Evolutionary conservation across 306 rosid species (phyloP).

Genomic region (Dryas drummondii): DNA sequence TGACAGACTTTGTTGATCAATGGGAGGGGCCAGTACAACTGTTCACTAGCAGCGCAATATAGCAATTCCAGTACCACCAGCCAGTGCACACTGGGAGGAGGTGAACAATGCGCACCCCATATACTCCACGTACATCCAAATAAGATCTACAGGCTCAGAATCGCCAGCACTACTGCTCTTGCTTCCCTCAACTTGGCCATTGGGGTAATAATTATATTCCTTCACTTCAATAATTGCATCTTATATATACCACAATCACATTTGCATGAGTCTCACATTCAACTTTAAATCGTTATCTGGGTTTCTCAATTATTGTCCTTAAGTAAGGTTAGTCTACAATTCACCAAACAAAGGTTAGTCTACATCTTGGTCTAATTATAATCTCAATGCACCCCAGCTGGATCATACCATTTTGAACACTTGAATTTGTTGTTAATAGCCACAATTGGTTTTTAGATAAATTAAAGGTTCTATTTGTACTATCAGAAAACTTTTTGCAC

Average conservation of each 20-base stretch:
- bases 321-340: no score
- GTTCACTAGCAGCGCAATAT: conserved; percentile 53
- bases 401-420: no score
- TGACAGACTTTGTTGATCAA: conserved; percentile 57
- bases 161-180: conserved; percentile 73
- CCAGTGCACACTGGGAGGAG: conserved; percentile 48
- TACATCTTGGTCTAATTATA: no score
- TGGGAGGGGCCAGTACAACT: conserved; percentile 80
- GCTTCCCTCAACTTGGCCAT: conserved; percentile 83
- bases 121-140: conserved; percentile 62
- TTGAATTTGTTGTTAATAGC: no score
- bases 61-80: conserved; percentile 14
- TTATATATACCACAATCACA: no score
- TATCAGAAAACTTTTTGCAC: no score
- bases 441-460: no score
- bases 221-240: neutral
- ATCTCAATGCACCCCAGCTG: no score
- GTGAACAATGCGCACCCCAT: conserved; percentile 69
- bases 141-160: conserved; percentile 59
- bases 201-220: conserved; percentile 35
- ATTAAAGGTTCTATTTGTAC: no score
- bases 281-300: neutral
- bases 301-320: neutral
- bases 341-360: no score
- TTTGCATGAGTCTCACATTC: neutral